A percentile compares a stretch with the other conserved stretches of the same genome.
Evolutionary conservation across 139 green algal genomes (phyloP).

Genomic region (Spirogloea muscicola): DNA sequence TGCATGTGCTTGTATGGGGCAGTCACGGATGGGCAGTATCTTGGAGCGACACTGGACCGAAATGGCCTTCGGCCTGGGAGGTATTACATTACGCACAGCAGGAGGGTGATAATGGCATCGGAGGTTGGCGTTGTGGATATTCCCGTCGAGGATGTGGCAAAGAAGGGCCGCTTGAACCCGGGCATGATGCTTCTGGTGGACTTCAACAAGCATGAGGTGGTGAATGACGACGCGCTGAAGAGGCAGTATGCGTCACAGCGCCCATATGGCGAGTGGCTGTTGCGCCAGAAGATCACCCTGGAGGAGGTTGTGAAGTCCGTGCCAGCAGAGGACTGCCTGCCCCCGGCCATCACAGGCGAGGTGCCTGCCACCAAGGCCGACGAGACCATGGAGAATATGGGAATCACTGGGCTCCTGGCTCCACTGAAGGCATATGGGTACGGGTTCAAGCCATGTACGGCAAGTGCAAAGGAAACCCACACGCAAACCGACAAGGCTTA

Average conservation of each 20-base stretch:
- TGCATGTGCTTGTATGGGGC: too few relatives aligned
- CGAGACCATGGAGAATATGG: conserved; percentile 57
- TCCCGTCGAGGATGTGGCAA: conserved; percentile 63
- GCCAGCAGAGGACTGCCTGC: not conserved
- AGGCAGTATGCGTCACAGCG: conserved; percentile 52
- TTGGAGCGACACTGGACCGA: conserved; percentile 87
- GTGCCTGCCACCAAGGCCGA: not conserved
- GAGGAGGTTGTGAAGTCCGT: conserved; percentile 14
- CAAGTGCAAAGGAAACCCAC: too few relatives aligned
- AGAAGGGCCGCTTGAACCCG: conserved; percentile 86
- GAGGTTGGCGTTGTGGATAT: conserved; percentile 79
- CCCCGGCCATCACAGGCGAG: not conserved
- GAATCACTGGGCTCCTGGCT: conserved; percentile 71
- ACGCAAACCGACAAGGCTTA: conserved; percentile 48
- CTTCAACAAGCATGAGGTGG: conserved; percentile 60
- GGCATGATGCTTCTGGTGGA: conserved; percentile 93
- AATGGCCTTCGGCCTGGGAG: conserved; percentile 86
- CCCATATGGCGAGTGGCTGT: conserved; percentile 79
- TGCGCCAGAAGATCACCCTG: conserved; percentile 62
- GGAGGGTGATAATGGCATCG: conserved; percentile 36
- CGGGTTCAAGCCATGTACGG: too few relatives aligned
- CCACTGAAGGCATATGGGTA: conserved; percentile 70
- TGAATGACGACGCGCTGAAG: conserved; percentile 38
- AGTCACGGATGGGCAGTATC: conserved; percentile 82
- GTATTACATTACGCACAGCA: conserved; percentile 81